Evolutionary conservation across 225 moss, liverwort and hornwort species (phyloP).

Genomic region (Anthoceros angustus): DNA sequence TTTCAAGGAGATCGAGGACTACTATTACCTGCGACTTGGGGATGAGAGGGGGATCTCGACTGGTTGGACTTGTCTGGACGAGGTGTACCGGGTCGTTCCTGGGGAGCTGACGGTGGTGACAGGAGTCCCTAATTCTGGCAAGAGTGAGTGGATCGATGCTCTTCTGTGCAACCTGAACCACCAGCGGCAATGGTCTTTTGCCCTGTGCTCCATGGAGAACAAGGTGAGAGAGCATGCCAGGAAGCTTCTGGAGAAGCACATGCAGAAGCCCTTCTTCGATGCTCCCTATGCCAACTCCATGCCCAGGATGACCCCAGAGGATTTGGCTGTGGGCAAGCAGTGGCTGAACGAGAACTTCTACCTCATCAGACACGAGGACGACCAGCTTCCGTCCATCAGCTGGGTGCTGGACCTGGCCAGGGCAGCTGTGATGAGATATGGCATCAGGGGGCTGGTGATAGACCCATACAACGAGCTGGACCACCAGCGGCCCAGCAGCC

Average conservation of each 20-base stretch:
- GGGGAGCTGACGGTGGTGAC: slow-evolving; percentile 93
- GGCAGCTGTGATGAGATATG: slow-evolving; percentile 94
- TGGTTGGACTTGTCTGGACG: slow-evolving; percentile 70
- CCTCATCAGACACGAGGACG: slow-evolving; percentile 86
- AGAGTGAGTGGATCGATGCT: slow-evolving; percentile 99
- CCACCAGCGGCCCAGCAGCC: slow-evolving; percentile 87
- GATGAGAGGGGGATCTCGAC: slow-evolving; percentile 97
- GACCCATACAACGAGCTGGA: slow-evolving; percentile 99
- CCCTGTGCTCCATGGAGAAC: slow-evolving; percentile 97
- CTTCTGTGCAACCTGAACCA: slow-evolving; percentile 82
- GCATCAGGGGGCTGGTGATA: slow-evolving; percentile 93
- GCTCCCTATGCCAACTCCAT: slow-evolving; percentile 71
- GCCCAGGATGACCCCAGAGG: slow-evolving; percentile 60
- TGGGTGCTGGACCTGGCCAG: slow-evolving; percentile 94
- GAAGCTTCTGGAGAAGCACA: slow-evolving; percentile 80
- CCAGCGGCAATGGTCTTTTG: slow-evolving; percentile 72
- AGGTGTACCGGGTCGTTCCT: slow-evolving; percentile 78
- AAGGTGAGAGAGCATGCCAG: slow-evolving; percentile 97
- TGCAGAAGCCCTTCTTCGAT: slow-evolving; percentile 78
- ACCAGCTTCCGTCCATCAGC: slow-evolving; percentile 79
- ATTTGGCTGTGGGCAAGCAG: slow-evolving; percentile 60
- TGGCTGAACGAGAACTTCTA: slow-evolving; percentile 82
- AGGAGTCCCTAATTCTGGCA: slow-evolving; percentile 96
- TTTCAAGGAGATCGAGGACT: slow-evolving; percentile 90
- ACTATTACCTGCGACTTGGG: slow-evolving; percentile 74